Percentiles rank a stretch among this genome's conserved stretches.
phyloP scores from a whole-genome alignment of 2,329 filamentous ascomycete genomes.

The Ilyonectria destructans region DNA sequence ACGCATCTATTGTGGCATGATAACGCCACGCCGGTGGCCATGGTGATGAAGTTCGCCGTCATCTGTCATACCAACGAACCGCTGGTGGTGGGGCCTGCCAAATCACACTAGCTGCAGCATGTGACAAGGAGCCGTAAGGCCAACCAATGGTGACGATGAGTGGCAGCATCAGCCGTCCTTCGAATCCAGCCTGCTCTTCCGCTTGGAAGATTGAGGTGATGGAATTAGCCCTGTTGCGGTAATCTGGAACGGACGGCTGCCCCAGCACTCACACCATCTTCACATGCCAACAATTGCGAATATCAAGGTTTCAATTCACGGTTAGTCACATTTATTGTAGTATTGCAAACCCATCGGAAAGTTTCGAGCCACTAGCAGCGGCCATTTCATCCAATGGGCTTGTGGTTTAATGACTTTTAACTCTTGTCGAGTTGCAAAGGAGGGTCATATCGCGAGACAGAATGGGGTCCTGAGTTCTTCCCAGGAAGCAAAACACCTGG shows the following conservation, averaged over 20 bases:
- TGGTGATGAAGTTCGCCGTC: background rate
- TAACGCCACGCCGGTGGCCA: background rate
- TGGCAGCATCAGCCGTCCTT: background rate
- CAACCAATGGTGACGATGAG: background rate
- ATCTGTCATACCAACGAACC: background rate
- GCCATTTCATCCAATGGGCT: background rate
- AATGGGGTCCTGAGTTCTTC: background rate
- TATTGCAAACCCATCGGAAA: background rate
- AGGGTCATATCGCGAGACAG: background rate
- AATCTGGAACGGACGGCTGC: constrained; percentile 1
- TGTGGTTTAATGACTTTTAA: background rate
- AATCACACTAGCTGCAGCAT: background rate
- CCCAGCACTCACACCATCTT: background rate
- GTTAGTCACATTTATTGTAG: background rate
- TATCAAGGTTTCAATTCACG: constrained; percentile 7
- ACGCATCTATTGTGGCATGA: background rate
- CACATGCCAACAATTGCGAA: background rate
- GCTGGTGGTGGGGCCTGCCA: background rate
- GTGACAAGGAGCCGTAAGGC: background rate
- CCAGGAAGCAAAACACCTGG: background rate
- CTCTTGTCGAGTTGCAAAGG: background rate
- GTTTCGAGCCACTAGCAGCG: background rate
- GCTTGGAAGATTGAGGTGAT: constrained; percentile 9
- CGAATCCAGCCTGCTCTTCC: constrained; percentile 10
- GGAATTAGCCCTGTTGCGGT: constrained; percentile 4